Conservation (phyloP, 1,139 yeast species). For the Sugiyamaella neomexicana region DNA sequence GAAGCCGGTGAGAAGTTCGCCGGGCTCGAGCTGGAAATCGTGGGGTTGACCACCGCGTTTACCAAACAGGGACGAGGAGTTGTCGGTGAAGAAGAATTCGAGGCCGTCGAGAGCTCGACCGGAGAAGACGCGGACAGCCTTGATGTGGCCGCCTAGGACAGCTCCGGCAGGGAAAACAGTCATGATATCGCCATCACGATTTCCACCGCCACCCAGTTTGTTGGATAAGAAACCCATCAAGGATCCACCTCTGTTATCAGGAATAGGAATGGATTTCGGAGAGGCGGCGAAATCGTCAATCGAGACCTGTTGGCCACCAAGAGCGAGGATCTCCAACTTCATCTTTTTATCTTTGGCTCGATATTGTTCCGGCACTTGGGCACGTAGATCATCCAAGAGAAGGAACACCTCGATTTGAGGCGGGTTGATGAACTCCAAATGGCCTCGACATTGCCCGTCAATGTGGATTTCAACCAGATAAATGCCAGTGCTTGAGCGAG, state of each 20-base stretch:
- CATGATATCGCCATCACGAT: slow-evolving; percentile 27
- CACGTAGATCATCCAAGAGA: slow-evolving; percentile 49
- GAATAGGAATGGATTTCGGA: slow-evolving; percentile 20
- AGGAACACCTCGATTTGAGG: slow-evolving; percentile 55
- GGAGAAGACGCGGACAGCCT: slow-evolving; percentile 54
- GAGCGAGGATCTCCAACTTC: slow-evolving; percentile 47
- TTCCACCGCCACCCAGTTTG: slow-evolving; percentile 30
- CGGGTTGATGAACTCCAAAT: slow-evolving; percentile 62
- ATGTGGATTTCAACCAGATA: slow-evolving; percentile 66
- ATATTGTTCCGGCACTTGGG: slow-evolving; percentile 47
- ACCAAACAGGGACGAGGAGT: slow-evolving; percentile 53
- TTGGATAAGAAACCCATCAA: slow-evolving; percentile 25
- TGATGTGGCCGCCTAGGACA: slow-evolving; percentile 26
- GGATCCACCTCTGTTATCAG: slow-evolving; percentile 11
- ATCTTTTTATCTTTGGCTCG: slow-evolving; percentile 40
- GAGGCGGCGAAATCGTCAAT: slow-evolving; percentile 36
- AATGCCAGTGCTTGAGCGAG: slow-evolving; percentile 63
- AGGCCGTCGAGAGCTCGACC: slow-evolving; percentile 84
- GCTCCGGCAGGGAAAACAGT: slow-evolving; percentile 33
- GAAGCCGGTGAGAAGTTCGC: slow-evolving; percentile 62
- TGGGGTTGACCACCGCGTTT: slow-evolving; percentile 56
- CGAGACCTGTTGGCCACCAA: slow-evolving; percentile 37
- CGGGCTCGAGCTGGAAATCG: slow-evolving; percentile 56
- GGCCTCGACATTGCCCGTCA: slow-evolving; percentile 65
- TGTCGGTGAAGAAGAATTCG: slow-evolving; percentile 39